These are phyloP conservation scores for Mortierella sp. DNA, from an alignment of 371 early-diverging fungal species.

Conservation along the genomic window DNA sequence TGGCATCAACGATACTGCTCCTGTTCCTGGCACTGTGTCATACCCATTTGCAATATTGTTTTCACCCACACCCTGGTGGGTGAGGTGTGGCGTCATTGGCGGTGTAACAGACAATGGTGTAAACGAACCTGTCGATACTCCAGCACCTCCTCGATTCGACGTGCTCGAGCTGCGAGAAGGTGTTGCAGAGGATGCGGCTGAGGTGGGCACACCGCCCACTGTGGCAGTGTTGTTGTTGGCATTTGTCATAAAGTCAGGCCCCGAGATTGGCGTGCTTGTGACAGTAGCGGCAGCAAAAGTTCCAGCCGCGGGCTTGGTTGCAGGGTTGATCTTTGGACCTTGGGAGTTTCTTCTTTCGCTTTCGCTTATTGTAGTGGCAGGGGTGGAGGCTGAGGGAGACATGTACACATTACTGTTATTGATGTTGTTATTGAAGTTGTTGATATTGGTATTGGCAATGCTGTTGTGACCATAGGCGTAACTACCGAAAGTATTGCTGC, in stretches of 20 bases:
- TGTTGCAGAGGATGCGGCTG: constrained; percentile 42
- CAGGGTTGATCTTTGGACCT: constrained; percentile 34
- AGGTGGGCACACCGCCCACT: constrained; percentile 6
- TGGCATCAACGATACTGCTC: background rate
- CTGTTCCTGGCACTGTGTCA: constrained; percentile 4
- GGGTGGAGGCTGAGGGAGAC: background rate
- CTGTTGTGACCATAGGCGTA: constrained; percentile 5
- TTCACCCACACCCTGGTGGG: constrained; percentile 10
- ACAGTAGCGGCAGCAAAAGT: constrained; percentile 21
- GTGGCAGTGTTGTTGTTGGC: constrained; percentile 5
- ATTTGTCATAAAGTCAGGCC: background rate
- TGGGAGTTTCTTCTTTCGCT: constrained; percentile 18
- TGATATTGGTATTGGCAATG: constrained; percentile 1
- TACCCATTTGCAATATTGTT: background rate
- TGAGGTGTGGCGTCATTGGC: constrained; percentile 39
- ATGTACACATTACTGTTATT: background rate
- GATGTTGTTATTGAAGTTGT: constrained; percentile 5
- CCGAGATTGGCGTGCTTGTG: constrained; percentile 4
- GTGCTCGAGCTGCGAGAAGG: constrained; percentile 56
- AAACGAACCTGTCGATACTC: constrained; percentile 29
- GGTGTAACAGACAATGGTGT: constrained; percentile 46
- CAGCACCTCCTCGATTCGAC: constrained; percentile 35
- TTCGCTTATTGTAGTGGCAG: background rate
- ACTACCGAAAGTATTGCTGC: constrained; percentile 4
- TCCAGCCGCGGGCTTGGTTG: constrained; percentile 33